phyloP scores from a whole-genome alignment of 2,329 filamentous ascomycete genomes.

The Xylaria multiplex region DNA sequence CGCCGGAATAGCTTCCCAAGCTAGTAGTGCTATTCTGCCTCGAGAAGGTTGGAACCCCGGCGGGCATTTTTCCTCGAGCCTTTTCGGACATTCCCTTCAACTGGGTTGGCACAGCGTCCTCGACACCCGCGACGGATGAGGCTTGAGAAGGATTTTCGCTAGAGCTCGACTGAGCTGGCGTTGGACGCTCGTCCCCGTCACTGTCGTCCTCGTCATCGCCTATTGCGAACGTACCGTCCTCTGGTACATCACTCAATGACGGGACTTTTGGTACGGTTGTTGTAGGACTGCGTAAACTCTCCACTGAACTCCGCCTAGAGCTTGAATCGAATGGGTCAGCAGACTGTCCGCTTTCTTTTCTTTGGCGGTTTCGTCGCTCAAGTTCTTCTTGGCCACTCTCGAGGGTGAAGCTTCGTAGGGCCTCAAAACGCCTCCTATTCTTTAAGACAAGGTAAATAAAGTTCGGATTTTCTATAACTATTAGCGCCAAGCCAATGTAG shows the following conservation, averaged over 20 bases:
- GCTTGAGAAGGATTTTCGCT: conserved; percentile 71
- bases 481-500: conserved; percentile 34
- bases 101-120: conserved; percentile 84
- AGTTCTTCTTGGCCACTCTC: conserved; percentile 94
- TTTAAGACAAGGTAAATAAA: conserved; percentile 82
- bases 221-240: conserved; percentile 86
- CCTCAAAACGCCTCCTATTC: conserved; percentile 84
- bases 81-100: conserved; percentile 96
- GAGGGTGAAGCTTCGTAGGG: conserved; percentile 85
- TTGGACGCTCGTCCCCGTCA: conserved; percentile 61
- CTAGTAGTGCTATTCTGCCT: conserved; percentile 90
- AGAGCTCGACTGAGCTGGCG: conserved; percentile 70
- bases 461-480: conserved; percentile 74
- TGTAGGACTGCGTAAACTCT: conserved; percentile 73
- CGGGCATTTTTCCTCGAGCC: conserved; percentile 93
- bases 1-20: conserved; percentile 71
- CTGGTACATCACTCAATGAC: conserved; percentile 73
- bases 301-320: conserved; percentile 70
- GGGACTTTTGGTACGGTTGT: conserved; percentile 63
- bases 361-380: conserved; percentile 77
- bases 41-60: conserved; percentile 82
- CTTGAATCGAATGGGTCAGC: conserved; percentile 60
- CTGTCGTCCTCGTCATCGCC: conserved; percentile 81
- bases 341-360: conserved; percentile 69
- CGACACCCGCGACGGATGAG: conserved; percentile 73